Evolutionary conservation across 2,329 filamentous ascomycete species (phyloP), one percentile per base, ranked within the genome.

Genomic region (Ceratocystiopsis brevicomis): DNA sequence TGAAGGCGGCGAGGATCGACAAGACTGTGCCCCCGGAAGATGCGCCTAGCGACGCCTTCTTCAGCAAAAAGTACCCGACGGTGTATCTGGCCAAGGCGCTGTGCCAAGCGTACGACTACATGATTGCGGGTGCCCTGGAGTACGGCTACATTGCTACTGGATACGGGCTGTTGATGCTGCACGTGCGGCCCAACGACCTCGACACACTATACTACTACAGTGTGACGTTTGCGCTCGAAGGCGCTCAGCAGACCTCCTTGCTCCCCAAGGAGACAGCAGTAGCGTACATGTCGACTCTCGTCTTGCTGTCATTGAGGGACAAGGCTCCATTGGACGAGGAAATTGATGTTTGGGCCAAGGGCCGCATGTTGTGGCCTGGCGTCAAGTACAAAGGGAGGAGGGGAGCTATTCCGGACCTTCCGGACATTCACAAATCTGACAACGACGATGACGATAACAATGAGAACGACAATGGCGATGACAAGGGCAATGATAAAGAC

Each of bases 41-140:
- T 6, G 40, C 40, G 12, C 13, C 34, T 2, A 37, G 17, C 16
- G 39, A 41, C 21, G 39, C 32, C 18, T 16, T 37, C 18, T 37
- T 37, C 35, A 98, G 40, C 32, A 17, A 11, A 21, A 30, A 30
- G 11, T 18, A 37, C 34, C 40, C 34, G 14, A 1, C 19, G 2
- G 34, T 42, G 16, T 42, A 42, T 18, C 34, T 42, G 40, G 40
- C 40, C 34, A 37, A 37, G 17, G 40, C 35, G 16, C 33, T 42
- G 14, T 37, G 34, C 18, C 40, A 42, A 16, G 19, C 40, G 10
- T 42, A 42, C 18, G 18, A 42, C n/a, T 42, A 42, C 19, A 42
- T 42, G 40, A 37, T 42, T 15, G 5, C 18, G 19, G 34, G 34
- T 37, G 40, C 34, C 21, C 18, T 42, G 6, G 34, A 42, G 33